phyloP scores from a whole-genome alignment of 257 asterid genomes.

The Solanum corneliomulleri region DNA sequence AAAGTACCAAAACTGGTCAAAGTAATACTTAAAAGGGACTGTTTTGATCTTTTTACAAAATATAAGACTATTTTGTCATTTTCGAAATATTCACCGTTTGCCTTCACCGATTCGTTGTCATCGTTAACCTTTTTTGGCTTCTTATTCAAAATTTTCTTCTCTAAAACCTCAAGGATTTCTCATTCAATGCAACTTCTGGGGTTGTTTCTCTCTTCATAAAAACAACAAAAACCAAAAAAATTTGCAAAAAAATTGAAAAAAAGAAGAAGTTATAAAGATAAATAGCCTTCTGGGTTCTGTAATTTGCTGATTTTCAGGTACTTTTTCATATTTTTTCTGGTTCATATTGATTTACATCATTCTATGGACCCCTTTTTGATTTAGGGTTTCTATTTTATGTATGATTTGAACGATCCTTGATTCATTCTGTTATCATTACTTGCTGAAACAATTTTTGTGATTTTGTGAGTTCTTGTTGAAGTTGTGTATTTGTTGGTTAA shows the following conservation, averaged over 20 bases:
- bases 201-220: background rate
- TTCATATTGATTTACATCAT: background rate
- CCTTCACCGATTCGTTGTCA: background rate
- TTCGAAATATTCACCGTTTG: background rate
- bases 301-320: background rate
- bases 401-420: background rate
- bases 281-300: background rate
- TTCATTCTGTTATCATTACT: background rate
- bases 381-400: background rate
- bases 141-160: background rate
- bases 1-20: background rate
- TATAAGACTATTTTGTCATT: background rate
- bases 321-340: background rate
- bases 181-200: background rate
- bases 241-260: background rate
- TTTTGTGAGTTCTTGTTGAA: background rate
- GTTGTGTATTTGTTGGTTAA: background rate
- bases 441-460: background rate
- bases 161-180: background rate
- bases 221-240: background rate
- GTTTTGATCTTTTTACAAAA: background rate
- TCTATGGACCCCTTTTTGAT: background rate
- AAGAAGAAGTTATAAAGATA: background rate
- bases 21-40: background rate
- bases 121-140: background rate